A percentile compares a stretch with the other conserved stretches of the same genome.
Evolutionary conservation across 225 moss, liverwort and hornwort genomes (phyloP).

Genomic region (Polytrichum formosum): DNA sequence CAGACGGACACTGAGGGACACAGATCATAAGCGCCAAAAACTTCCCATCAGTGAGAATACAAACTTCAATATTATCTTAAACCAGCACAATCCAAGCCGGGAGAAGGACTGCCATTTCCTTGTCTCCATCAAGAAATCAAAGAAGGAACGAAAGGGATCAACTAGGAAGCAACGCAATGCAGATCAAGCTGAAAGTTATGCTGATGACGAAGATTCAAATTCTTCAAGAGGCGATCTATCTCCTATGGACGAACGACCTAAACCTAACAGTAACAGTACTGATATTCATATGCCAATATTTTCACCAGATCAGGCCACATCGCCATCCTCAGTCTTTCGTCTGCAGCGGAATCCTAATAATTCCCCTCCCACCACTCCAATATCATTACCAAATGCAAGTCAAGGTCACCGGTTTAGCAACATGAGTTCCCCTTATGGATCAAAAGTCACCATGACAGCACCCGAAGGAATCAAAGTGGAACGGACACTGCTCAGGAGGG

Average conservation of each 20-base stretch:
- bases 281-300: conserved; percentile 45
- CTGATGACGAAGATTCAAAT: conserved; percentile 87
- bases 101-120: conserved; percentile 98
- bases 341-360: conserved; percentile 37
- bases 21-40: conserved; percentile 86
- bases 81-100: conserved; percentile 98
- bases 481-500: conserved; percentile 78
- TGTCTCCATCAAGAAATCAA: conserved; percentile 97
- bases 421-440: conserved; percentile 44
- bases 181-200: conserved; percentile 73
- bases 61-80: conserved; percentile 97
- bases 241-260: conserved; percentile 95
- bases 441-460: conserved; percentile 34
- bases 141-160: conserved; percentile 87
- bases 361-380: conserved; percentile 52
- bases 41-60: conserved; percentile 98
- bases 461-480: conserved; percentile 66
- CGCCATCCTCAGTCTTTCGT: conserved; percentile 49
- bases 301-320: conserved; percentile 63
- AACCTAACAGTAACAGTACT: conserved; percentile 45
- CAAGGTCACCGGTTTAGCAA: conserved; percentile 53
- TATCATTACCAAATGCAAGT: conserved; percentile 42
- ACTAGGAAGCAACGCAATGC: conserved; percentile 82
- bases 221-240: conserved; percentile 89
- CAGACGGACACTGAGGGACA: conserved; percentile 90